These are phyloP conservation scores for Pseudoturritis turrita DNA, from an alignment of 345 rosid species.

Conservation along the genomic window DNA sequence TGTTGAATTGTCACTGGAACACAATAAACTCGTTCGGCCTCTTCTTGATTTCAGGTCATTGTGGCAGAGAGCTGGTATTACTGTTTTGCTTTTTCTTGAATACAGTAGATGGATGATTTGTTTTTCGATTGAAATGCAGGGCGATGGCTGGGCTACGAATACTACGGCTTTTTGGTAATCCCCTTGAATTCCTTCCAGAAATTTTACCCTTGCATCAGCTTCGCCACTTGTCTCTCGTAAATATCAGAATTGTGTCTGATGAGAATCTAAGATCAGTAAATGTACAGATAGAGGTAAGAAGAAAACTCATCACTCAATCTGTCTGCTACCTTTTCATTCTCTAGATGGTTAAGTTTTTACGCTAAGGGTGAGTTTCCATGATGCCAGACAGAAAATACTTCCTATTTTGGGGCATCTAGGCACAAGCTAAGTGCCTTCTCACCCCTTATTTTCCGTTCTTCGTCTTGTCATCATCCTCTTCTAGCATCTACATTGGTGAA, in stretches of 20 bases:
- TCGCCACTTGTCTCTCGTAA: constrained; percentile 88
- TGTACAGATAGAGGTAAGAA: constrained; percentile 83
- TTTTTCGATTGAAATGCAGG: constrained; percentile 55
- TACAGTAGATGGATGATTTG: constrained; percentile 30
- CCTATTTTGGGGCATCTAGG: constrained; percentile 89
- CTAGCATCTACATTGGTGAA: constrained; percentile 95
- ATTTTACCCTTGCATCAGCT: constrained; percentile 86
- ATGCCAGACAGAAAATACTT: constrained; percentile 81
- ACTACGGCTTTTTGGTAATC: constrained; percentile 92
- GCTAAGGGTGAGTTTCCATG: constrained; percentile 22
- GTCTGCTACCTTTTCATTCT: constrained; percentile 1
- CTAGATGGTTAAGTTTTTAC: constrained; percentile 2
- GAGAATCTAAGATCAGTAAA: constrained; percentile 85
- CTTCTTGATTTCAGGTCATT: constrained; percentile 99
- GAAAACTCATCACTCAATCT: background rate
- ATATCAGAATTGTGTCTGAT: constrained; percentile 86
- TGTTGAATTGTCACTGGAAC: constrained; percentile 86
- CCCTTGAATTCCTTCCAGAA: constrained; percentile 97
- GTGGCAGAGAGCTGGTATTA: constrained; percentile 10
- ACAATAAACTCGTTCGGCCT: constrained; percentile 92
- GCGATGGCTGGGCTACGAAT: constrained; percentile 82
- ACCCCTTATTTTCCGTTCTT: constrained; percentile 95
- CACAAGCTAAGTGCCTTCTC: constrained; percentile 98
- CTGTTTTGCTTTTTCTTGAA: constrained; percentile 18
- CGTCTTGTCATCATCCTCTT: constrained; percentile 98